These are phyloP conservation scores for Aspergillus eucalypticola DNA, from an alignment of 2,329 filamentous ascomycete species.

Conservation along the genomic window DNA sequence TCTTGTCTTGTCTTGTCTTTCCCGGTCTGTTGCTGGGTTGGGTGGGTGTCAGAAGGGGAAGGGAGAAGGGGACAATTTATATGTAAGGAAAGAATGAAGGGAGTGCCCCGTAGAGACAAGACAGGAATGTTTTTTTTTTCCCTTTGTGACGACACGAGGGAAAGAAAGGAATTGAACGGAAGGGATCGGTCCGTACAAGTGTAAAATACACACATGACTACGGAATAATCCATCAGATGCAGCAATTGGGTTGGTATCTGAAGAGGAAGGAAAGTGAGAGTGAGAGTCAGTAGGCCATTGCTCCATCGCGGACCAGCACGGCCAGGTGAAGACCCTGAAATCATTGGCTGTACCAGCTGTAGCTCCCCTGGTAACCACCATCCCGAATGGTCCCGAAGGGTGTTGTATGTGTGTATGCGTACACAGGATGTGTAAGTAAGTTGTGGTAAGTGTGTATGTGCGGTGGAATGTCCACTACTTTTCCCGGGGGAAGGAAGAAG, in stretches of 20 bases:
- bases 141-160: too few species aligned
- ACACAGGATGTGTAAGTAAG: too few species aligned
- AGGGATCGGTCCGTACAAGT: too few species aligned
- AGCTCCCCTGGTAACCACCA: slow-evolving; percentile 17
- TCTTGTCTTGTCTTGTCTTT: not conserved
- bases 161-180: too few species aligned
- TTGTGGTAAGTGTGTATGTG: too few species aligned
- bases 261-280: too few species aligned
- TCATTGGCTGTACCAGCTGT: slow-evolving; percentile 22
- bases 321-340: slow-evolving; percentile 9
- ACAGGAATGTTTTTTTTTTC: too few species aligned
- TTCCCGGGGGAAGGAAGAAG: slow-evolving; percentile 5
- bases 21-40: not conserved
- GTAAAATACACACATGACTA: too few species aligned
- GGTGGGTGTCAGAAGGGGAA: not conserved
- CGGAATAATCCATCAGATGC: too few species aligned
- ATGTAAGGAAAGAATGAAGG: slow-evolving; percentile 12
- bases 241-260: too few species aligned
- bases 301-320: slow-evolving; percentile 18
- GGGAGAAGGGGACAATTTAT: not conserved
- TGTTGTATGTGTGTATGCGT: not conserved
- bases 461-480: too few species aligned
- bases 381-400: slow-evolving; percentile 27
- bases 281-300: slow-evolving; percentile 12
- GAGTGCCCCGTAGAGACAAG: not conserved